A percentile compares a stretch with the other conserved stretches of the same genome.
phyloP scores from a whole-genome alignment of 2,329 filamentous ascomycete species.

The Coniosporium uncinatum region DNA sequence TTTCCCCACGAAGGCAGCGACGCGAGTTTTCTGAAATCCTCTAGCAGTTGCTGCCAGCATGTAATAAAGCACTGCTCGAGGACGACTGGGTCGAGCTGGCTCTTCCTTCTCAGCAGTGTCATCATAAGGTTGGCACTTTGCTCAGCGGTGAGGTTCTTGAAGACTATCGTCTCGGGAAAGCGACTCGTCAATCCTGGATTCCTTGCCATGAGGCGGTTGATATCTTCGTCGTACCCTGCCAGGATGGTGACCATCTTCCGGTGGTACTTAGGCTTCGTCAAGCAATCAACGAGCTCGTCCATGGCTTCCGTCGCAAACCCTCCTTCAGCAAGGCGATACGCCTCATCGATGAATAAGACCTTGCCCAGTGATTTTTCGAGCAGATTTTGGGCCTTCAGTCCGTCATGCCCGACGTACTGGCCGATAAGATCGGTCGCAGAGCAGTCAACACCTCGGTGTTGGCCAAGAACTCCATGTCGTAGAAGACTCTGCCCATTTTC shows the following conservation, averaged over 20 bases:
- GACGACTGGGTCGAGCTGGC: slow-evolving; percentile 14
- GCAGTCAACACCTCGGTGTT: slow-evolving; percentile 56
- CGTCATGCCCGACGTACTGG: slow-evolving; percentile 64
- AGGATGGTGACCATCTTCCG: slow-evolving; percentile 61
- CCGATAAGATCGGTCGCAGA: slow-evolving; percentile 67
- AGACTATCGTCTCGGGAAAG: slow-evolving; percentile 57
- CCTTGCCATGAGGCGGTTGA: slow-evolving; percentile 53
- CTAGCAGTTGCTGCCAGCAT: slow-evolving; percentile 12
- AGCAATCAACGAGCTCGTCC: slow-evolving; percentile 43
- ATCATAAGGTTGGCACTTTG: slow-evolving; percentile 30
- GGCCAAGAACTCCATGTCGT: slow-evolving; percentile 65
- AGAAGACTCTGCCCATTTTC: slow-evolving; percentile 73
- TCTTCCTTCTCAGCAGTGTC: slow-evolving; percentile 17
- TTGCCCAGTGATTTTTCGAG: slow-evolving; percentile 59
- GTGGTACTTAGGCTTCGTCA: slow-evolving; percentile 51
- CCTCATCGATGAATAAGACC: slow-evolving; percentile 69
- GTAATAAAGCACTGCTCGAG: slow-evolving; percentile 14
- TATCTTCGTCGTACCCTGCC: slow-evolving; percentile 63
- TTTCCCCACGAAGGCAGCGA: slow-evolving; percentile 52
- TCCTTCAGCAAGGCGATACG: slow-evolving; percentile 57
- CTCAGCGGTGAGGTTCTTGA: slow-evolving; percentile 30
- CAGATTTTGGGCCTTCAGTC: slow-evolving; percentile 55
- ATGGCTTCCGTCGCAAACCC: slow-evolving; percentile 51
- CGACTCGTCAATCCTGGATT: slow-evolving; percentile 61
- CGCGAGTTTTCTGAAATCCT: slow-evolving; percentile 33